Percentiles rank a stretch among this genome's conserved stretches.
phyloP scores from a whole-genome alignment of 306 rosid genomes.

The Herpetospermum pedunculosum region DNA sequence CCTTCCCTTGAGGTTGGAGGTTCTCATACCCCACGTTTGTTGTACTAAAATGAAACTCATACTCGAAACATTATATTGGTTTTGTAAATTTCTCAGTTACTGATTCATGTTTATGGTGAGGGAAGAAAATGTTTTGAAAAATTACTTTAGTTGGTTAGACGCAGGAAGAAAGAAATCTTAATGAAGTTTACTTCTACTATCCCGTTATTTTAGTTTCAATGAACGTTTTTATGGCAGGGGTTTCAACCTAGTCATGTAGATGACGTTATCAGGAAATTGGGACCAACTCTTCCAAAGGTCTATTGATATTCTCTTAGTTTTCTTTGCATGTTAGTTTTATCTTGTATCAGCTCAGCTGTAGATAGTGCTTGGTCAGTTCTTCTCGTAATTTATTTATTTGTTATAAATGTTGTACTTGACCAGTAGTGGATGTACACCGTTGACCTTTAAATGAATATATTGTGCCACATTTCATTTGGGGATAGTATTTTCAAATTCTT shows the following conservation, averaged over 20 bases:
- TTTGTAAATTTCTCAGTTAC: not conserved
- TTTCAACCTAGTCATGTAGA: constrained; percentile 51
- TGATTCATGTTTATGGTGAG: not conserved
- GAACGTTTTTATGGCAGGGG: constrained; percentile 33
- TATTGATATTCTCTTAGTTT: constrained; percentile 1
- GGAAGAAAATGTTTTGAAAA: not conserved
- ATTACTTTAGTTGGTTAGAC: not conserved
- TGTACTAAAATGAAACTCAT: no score
- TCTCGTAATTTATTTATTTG: not conserved
- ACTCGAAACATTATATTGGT: not conserved
- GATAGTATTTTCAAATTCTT: not conserved
- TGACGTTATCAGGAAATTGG: constrained; percentile 48
- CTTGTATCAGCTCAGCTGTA: not conserved
- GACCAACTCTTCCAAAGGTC: constrained; percentile 76
- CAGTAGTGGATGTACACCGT: not conserved
- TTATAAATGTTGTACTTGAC: not conserved
- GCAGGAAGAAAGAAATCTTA: not conserved
- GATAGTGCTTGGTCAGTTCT: constrained; percentile 2
- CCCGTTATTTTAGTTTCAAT: not conserved
- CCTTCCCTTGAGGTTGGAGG: no score
- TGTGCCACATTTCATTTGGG: not conserved
- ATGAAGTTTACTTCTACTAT: not conserved
- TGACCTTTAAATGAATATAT: not conserved
- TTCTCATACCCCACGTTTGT: no score
- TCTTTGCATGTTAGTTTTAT: not conserved